These are phyloP conservation scores for Nidularia pulvinata DNA, from an alignment of 768 basidiomycete genomes.

Conservation along the genomic window DNA sequence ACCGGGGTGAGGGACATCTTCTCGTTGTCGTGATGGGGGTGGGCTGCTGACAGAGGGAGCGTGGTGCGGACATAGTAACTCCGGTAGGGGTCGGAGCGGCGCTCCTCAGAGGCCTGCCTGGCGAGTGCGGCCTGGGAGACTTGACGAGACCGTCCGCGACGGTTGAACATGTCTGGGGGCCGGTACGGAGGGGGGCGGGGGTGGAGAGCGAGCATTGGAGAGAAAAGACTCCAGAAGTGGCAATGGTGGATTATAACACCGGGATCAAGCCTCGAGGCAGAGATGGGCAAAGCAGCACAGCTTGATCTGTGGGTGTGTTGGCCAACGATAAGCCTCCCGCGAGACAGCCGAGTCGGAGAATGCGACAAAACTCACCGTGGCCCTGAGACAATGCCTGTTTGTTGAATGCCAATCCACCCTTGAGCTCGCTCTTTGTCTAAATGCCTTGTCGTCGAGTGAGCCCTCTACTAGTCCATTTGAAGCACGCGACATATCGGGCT, in stretches of 20 bases:
- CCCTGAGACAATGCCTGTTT: too few relatives aligned
- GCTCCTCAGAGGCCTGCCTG: constrained; percentile 39
- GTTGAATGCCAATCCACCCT: too few relatives aligned
- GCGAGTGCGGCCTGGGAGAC: constrained; percentile 41
- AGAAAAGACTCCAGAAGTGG: constrained; percentile 4
- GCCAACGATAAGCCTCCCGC: too few relatives aligned
- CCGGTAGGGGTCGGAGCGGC: constrained; percentile 9
- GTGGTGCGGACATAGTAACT: background rate
- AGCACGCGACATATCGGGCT: too few relatives aligned
- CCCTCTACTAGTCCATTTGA: too few relatives aligned
- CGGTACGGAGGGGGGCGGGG: constrained; percentile 10
- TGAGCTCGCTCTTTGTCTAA: too few relatives aligned
- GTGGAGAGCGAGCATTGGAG: constrained; percentile 4
- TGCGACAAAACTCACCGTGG: too few relatives aligned
- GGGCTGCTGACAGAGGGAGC: background rate
- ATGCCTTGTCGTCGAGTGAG: too few relatives aligned
- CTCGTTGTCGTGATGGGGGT: too few relatives aligned
- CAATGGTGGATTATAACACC: constrained; percentile 3
- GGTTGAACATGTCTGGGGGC: constrained; percentile 4
- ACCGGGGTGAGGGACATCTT: background rate
- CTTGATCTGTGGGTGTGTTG: too few relatives aligned
- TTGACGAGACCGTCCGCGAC: constrained; percentile 25
- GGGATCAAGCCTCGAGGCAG: constrained; percentile 14
- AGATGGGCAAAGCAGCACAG: background rate
- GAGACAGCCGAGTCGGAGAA: too few relatives aligned